A percentile compares a stretch with the other conserved stretches of the same genome.
These are phyloP conservation scores for Leishmania aethiopica DNA, from an alignment of 208 protist genomes.

Conservation along the genomic window DNA sequence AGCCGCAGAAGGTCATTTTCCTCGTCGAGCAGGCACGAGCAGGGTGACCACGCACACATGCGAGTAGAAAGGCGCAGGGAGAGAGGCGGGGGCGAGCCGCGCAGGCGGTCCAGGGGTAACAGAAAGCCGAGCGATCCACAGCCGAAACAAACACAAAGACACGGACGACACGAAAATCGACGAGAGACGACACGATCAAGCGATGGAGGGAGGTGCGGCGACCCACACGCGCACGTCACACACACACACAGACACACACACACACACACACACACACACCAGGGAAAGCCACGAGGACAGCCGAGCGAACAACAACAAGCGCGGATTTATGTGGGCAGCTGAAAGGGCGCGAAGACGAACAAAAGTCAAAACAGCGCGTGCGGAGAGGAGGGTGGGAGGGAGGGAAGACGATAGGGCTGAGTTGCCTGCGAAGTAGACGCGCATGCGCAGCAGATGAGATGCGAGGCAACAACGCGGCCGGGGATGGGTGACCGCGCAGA, in stretches of 20 bases:
- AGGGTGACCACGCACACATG: background rate
- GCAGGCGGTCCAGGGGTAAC: background rate
- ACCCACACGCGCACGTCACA: background rate
- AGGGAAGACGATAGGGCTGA: background rate
- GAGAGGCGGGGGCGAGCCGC: background rate
- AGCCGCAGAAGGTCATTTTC: conserved; percentile 32
- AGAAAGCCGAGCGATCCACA: too few relatives aligned
- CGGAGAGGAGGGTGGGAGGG: too few relatives aligned
- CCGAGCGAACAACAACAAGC: too few relatives aligned
- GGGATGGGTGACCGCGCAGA: background rate
- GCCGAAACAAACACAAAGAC: too few relatives aligned
- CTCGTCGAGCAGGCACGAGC: background rate
- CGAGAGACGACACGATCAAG: background rate
- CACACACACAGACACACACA: too few relatives aligned
- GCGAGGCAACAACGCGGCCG: background rate
- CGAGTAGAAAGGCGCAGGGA: background rate
- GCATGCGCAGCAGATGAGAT: background rate
- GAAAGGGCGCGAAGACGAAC: background rate
- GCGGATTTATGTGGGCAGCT: too few relatives aligned
- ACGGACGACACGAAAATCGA: background rate
- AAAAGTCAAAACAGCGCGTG: background rate
- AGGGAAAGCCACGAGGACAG: too few relatives aligned
- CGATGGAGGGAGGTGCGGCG: background rate
- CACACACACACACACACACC: background rate
- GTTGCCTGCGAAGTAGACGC: background rate